These are phyloP conservation scores for Populus davidiana DNA, from an alignment of 345 rosid genomes.

Conservation along the genomic window DNA sequence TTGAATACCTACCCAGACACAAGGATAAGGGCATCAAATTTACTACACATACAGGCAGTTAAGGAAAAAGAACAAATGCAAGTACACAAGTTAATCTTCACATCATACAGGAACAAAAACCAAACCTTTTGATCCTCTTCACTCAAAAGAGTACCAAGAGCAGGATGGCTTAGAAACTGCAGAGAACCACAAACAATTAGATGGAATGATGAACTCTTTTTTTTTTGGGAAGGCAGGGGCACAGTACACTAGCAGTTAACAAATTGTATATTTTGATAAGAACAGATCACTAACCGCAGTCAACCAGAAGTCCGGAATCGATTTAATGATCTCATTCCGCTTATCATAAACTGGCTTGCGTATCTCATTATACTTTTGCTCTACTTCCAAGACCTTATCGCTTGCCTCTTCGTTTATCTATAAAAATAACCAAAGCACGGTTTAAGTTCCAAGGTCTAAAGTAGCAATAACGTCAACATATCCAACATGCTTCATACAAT, in stretches of 20 bases:
- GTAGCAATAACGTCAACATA: neutral
- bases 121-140: conserved; percentile 95
- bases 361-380: conserved; percentile 76
- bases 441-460: neutral
- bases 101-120: neutral
- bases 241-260: neutral
- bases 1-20: conserved; percentile 56
- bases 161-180: conserved; percentile 90
- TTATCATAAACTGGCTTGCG: conserved; percentile 86
- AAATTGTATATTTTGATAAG: neutral
- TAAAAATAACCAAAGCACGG: neutral
- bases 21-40: neutral
- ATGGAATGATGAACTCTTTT: neutral
- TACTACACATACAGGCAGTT: neutral
- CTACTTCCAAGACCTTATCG: conserved; percentile 85
- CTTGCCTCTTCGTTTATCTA: conserved; percentile 95
- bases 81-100: neutral
- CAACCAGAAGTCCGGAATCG: conserved; percentile 90
- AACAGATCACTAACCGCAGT: conserved; percentile 66
- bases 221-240: neutral
- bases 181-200: conserved; percentile 5
- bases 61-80: neutral
- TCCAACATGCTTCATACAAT: neutral
- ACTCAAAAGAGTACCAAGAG: conserved; percentile 67
- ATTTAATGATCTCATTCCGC: conserved; percentile 65